Evolutionary conservation across 108 stramenopile genomes (phyloP).

Genomic region (Nitzschia sp.): DNA sequence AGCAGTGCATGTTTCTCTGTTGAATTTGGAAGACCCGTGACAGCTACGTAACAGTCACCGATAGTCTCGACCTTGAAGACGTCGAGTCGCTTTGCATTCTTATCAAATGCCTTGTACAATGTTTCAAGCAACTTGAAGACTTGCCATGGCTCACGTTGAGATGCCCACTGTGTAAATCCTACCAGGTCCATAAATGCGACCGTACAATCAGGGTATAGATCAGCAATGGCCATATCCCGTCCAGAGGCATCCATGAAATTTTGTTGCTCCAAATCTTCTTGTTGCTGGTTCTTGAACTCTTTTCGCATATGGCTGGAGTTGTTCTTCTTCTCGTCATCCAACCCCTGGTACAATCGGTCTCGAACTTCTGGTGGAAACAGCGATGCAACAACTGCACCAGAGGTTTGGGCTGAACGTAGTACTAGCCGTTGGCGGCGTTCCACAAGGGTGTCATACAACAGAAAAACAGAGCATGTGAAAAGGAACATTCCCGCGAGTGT

Average conservation of each 20-base stretch:
- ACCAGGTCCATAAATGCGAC: constrained; percentile 2
- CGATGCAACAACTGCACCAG: not conserved
- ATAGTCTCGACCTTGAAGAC: too few species aligned
- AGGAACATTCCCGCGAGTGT: not conserved
- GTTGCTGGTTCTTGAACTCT: too few species aligned
- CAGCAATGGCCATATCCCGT: too few species aligned
- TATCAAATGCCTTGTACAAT: too few species aligned
- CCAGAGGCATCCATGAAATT: too few species aligned
- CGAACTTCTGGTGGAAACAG: constrained; percentile 1
- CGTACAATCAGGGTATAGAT: constrained; percentile 2
- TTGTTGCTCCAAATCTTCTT: too few species aligned
- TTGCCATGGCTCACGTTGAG: constrained; percentile 8
- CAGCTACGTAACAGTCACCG: too few species aligned
- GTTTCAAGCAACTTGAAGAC: too few species aligned
- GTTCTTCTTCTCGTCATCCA: too few species aligned
- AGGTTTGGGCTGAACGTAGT: not conserved
- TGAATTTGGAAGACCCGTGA: too few species aligned
- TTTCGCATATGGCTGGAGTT: too few species aligned
- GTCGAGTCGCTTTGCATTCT: too few species aligned
- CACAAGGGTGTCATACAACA: constrained; percentile 2
- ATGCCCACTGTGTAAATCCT: constrained; percentile 10
- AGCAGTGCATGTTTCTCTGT: not conserved
- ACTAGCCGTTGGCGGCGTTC: constrained; percentile 1
- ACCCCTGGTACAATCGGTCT: not conserved
- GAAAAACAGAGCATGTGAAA: constrained; percentile 1